Evolutionary conservation across 2,329 filamentous ascomycete genomes (phyloP).

Genomic region (Macroventuria anomochaeta): DNA sequence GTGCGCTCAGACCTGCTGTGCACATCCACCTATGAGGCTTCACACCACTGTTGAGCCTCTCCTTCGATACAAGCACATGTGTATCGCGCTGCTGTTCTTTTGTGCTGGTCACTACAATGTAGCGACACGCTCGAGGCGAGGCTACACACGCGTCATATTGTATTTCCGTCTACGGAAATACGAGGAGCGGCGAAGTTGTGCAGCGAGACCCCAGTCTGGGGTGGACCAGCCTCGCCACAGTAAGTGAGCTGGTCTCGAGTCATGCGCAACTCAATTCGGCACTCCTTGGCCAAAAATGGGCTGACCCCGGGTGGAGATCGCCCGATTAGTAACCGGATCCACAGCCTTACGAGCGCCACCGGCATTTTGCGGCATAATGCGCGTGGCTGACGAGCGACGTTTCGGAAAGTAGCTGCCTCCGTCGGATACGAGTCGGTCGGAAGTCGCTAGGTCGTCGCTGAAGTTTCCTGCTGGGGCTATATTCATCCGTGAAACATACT

Average conservation of each 20-base stretch:
- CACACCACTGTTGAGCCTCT: not conserved
- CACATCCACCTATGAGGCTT: not conserved
- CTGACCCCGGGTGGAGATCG: slow-evolving; percentile 1
- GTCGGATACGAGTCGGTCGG: not conserved
- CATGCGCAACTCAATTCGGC: slow-evolving; percentile 1
- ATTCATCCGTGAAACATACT: not conserved
- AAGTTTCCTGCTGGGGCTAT: not conserved
- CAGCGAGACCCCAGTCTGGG: not conserved
- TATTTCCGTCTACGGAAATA: not conserved
- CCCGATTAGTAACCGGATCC: not conserved
- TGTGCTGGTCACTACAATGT: not conserved
- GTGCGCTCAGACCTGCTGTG: not conserved
- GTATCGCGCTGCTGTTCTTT: not conserved
- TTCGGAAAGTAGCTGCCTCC: not conserved
- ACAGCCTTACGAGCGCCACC: not conserved
- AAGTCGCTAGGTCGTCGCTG: not conserved
- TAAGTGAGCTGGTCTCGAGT: slow-evolving; percentile 1
- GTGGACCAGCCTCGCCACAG: not conserved
- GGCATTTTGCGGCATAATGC: slow-evolving; percentile 6
- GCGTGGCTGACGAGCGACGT: slow-evolving; percentile 1
- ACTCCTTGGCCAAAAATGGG: not conserved
- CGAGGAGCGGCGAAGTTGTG: not conserved
- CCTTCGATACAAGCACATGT: not conserved
- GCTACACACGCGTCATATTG: not conserved
- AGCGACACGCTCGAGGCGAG: not conserved